Evolutionary conservation across 768 basidiomycete genomes (phyloP), one percentile per base, ranked within the genome.

Genomic region (Galerina marginata): DNA sequence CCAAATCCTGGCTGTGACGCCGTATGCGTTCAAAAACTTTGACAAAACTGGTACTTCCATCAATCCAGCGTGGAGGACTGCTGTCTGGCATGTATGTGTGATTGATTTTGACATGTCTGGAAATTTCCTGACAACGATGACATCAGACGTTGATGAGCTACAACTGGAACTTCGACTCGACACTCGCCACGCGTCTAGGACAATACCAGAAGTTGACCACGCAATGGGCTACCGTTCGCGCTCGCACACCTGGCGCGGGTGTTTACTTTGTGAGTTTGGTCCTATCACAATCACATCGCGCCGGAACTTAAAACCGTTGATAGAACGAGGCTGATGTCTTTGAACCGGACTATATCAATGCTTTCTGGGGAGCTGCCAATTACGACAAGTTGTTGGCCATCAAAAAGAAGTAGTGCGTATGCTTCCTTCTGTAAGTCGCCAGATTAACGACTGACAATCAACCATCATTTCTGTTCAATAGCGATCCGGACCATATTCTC

Each of bases 281-380:
- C 16, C 25, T 39, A 29, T 20, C 23, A 11, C 10, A 54, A 11
- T 20, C 39, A 26, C 25, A 1, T 20, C 5, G 15, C 16, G 7
- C 9, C 1, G 15, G 15, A 23, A 11, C 10, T 37, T 16, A 29
- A 37, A 11, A 16, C 1, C 25, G 0, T 23, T 25, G 15, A 40
- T 26, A 67, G 66, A 67, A 67, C 44, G 66, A 67, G 40, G 63
- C 63, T 6, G 66, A 67, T 40, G 59, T 62, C 12, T 67, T 58
- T 48, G 66, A 67, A 40, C 66, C 66, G 9, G 43, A 67, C 20
- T 62, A 60, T 23, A 49, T 54, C 11, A 58, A 46, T 3, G 55
- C 63, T 2, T 67, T 62, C 56, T 67, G 66, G 66, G 66, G 66
- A 20, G 43, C 44, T 9, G 16, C 49, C 6, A 53, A 67, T 36